These are phyloP conservation scores for Blastocystis sp. DNA, from an alignment of 352 stramenopile species.

Conservation along the genomic window DNA sequence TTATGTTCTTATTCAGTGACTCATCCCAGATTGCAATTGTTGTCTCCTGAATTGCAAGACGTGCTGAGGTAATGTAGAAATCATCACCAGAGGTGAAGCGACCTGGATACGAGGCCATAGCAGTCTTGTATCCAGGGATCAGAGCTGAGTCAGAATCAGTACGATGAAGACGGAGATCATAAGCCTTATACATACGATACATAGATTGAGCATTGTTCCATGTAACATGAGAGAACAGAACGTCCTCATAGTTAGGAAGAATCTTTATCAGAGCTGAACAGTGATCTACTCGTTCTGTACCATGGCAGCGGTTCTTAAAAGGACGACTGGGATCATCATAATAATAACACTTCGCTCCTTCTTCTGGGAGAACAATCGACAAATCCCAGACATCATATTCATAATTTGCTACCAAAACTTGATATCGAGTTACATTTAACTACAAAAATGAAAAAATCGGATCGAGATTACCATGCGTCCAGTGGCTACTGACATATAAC, in stretches of 20 bases:
- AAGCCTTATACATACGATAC: slow-evolving; percentile 74
- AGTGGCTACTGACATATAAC: slow-evolving; percentile 36
- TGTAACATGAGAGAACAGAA: slow-evolving; percentile 71
- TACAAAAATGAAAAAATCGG: slow-evolving; percentile 65
- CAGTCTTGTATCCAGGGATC: slow-evolving; percentile 62
- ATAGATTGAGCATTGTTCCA: slow-evolving; percentile 71
- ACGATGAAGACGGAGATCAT: slow-evolving; percentile 66
- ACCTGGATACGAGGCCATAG: slow-evolving; percentile 71
- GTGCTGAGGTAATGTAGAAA: slow-evolving; percentile 71
- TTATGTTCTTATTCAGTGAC: slow-evolving; percentile 69
- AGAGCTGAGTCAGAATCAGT: slow-evolving; percentile 58
- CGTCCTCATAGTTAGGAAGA: slow-evolving; percentile 68
- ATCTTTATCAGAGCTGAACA: slow-evolving; percentile 72
- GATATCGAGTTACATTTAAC: slow-evolving; percentile 70
- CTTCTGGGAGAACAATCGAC: slow-evolving; percentile 52
- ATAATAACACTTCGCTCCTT: slow-evolving; percentile 8
- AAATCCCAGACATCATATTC: slow-evolving; percentile 64
- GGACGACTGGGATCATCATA: not conserved
- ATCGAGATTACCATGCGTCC: slow-evolving; percentile 65
- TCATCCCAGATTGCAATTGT: slow-evolving; percentile 69
- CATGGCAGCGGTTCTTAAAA: slow-evolving; percentile 35
- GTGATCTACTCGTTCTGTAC: slow-evolving; percentile 47
- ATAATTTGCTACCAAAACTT: slow-evolving; percentile 67
- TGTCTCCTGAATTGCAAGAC: slow-evolving; percentile 70
- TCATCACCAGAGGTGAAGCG: slow-evolving; percentile 72